Base-by-base conservation (phyloP, 768 basidiomycete species). In the Boletus vermiculosoides region DNA sequence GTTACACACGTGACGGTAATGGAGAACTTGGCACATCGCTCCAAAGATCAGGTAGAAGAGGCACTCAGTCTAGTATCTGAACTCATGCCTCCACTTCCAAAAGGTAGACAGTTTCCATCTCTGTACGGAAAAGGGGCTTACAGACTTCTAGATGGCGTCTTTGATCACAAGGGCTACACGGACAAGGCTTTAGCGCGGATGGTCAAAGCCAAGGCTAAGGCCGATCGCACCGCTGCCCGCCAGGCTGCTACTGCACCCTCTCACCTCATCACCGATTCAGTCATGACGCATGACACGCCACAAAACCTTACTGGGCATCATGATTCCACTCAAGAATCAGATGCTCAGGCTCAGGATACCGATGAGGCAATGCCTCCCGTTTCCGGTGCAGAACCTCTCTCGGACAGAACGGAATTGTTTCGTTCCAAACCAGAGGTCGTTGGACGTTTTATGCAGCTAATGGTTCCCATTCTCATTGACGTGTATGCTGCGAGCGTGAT, bases 401-500 rank as follows among this genome's bases (percentile, higher is more conserved):
- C 68, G 6, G 87, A 88, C 65, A 78, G 95, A 48, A 83, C 88
- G 16, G 87, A 93, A 44, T 70, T 97, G 45, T 73, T 95, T 44
- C 84, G 88, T 53, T 84, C 83, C 5, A 86, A 88, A 58, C 82
- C 88, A 23, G 79, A 76, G n/a, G 84, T 92, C 28, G 88, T 95
- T 48, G 85, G 83, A 20, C 83, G 86, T 16, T 98, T 94, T 73
- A 91, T 95, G 83, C 83, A 85, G 46, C 77, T 96, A 34, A 85
- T 94, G 65, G 87, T 98, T 0, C 97, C 97, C 1, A 93, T 97
- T 54, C 81, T 99, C 54, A 87, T 98, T 56, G 97, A 98, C 65
- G 95, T 99, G n/a, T 98, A 98, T 73, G 90, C 95, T n/a, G 96
- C 97, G 31, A 97, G 93, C 70, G 95, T 98, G 28, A 86, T 88